Base-by-base conservation (phyloP, 179 eudicot genomes). In the Corrigiola litoralis region DNA sequence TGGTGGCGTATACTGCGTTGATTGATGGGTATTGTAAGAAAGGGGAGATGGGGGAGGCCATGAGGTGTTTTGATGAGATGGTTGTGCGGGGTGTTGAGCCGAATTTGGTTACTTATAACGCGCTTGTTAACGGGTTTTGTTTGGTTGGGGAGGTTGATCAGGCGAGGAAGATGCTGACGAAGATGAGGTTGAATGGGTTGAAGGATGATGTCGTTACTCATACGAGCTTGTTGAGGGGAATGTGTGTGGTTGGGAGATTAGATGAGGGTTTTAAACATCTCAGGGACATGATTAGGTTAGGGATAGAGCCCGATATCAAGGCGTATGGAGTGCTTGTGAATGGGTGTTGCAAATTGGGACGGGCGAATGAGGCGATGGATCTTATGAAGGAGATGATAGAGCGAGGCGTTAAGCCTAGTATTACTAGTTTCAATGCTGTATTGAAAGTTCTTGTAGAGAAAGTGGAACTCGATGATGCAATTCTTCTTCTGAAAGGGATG, bases 1-100 rank as follows among this genome's bases (percentile, higher is more conserved):
- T 72, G 58, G 78, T 75, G 46, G 81, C 85, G 45, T 88, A 81
- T 75, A 81, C 90, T 1, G 57, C 82, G 2, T 56, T 90, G 40
- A 86, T 90, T 70, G 75, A 79, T 47, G 97, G 95, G 33, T 81
- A 77, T 70, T 86, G 88, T 68, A 90, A 81, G 73, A 47, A 69
- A 36, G 85, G 84, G 52, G 77, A 80, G 57, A 82, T 82, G 88
- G 78, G 80, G 55, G 69, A 55, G 44, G 92, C 95, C 27, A 50
- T 61, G 8, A 16, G n/a, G 11, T 65, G 88, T 58, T 82, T 77
- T 13, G 70, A 81, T 67, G 84, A 82, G 59, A 90, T 90, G 97
- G 71, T 65, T 16, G 24, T 16, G 63, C 61, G 33, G 42, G 90
- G 92, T 55, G 51, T 79, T 40, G 79, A 62, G 76, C 90, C 95